Evolutionary conservation across 352 stramenopile species (phyloP).

Genomic region (Phytophthora ramorum): DNA sequence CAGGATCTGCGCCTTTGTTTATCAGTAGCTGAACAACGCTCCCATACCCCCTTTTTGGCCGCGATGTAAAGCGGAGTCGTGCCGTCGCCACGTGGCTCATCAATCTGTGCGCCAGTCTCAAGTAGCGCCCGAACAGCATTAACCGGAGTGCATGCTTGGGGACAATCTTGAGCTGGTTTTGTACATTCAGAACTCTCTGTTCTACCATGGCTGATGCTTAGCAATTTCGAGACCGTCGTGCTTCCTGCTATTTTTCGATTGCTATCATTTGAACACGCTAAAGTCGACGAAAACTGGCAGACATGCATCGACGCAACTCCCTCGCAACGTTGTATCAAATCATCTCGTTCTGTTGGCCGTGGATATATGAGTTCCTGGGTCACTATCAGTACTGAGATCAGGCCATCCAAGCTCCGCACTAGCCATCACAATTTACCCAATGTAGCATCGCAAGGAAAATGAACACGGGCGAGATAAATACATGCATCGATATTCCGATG

Average conservation of each 20-base stretch:
- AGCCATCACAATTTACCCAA: not conserved
- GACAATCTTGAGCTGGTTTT: too few species aligned
- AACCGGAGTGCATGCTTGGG: too few species aligned
- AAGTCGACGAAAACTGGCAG: too few species aligned
- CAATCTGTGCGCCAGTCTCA: not conserved
- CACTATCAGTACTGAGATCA: too few species aligned
- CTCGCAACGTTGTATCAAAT: too few species aligned
- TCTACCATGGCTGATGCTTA: not conserved
- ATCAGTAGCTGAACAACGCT: slow-evolving; percentile 16
- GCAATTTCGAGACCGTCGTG: too few species aligned
- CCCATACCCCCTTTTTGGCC: slow-evolving; percentile 9
- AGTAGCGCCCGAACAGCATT: slow-evolving; percentile 11
- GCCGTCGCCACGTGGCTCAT: slow-evolving; percentile 15
- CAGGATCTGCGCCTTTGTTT: slow-evolving; percentile 8
- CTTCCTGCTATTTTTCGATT: not conserved
- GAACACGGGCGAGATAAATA: slow-evolving; percentile 19
- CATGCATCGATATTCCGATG: slow-evolving; percentile 6
- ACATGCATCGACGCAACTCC: too few species aligned
- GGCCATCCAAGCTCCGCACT: too few species aligned
- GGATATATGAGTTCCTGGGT: too few species aligned
- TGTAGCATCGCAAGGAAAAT: not conserved
- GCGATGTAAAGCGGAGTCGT: slow-evolving; percentile 15
- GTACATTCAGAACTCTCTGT: not conserved
- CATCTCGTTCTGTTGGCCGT: too few species aligned
- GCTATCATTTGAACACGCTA: too few species aligned